These are phyloP conservation scores for Hyaloperonospora arabidopsidis DNA, from an alignment of 352 stramenopile species.

Conservation along the genomic window DNA sequence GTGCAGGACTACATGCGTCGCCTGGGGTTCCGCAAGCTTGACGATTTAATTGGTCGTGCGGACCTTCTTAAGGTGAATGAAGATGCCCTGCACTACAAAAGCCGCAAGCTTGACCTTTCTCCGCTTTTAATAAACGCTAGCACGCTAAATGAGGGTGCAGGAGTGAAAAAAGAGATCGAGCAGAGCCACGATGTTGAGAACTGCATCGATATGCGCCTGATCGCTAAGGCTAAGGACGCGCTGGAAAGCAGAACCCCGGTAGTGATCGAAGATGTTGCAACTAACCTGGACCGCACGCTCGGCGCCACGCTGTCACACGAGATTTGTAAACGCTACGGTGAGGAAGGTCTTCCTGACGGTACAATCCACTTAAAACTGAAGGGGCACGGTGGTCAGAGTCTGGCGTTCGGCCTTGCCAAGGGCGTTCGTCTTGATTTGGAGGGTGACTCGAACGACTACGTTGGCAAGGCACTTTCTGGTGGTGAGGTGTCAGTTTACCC, in stretches of 20 bases:
- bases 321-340: slow-evolving; percentile 90
- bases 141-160: slow-evolving; percentile 86
- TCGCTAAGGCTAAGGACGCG: slow-evolving; percentile 75
- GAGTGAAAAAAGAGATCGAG: slow-evolving; percentile 70
- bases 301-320: slow-evolving; percentile 92
- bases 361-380: slow-evolving; percentile 92
- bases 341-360: slow-evolving; percentile 84
- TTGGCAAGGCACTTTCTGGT: slow-evolving; percentile 91
- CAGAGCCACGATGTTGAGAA: slow-evolving; percentile 89
- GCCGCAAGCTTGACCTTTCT: slow-evolving; percentile 84
- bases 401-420: slow-evolving; percentile 91
- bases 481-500: slow-evolving; percentile 91
- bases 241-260: slow-evolving; percentile 78
- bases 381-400: slow-evolving; percentile 89
- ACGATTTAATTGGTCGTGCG: slow-evolving; percentile 91
- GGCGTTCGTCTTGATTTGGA: slow-evolving; percentile 88
- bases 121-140: slow-evolving; percentile 89
- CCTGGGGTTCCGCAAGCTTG: slow-evolving; percentile 88
- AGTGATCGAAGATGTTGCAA: slow-evolving; percentile 58
- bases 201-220: slow-evolving; percentile 88
- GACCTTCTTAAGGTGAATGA: slow-evolving; percentile 90
- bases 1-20: slow-evolving; percentile 70
- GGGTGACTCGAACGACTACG: slow-evolving; percentile 95
- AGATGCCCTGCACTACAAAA: slow-evolving; percentile 63
- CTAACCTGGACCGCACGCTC: slow-evolving; percentile 91